A percentile compares a stretch with the other conserved stretches of the same genome.
These are phyloP conservation scores for Coemansia sp. DNA, from an alignment of 192 early-diverging fungal species.

Conservation along the genomic window DNA sequence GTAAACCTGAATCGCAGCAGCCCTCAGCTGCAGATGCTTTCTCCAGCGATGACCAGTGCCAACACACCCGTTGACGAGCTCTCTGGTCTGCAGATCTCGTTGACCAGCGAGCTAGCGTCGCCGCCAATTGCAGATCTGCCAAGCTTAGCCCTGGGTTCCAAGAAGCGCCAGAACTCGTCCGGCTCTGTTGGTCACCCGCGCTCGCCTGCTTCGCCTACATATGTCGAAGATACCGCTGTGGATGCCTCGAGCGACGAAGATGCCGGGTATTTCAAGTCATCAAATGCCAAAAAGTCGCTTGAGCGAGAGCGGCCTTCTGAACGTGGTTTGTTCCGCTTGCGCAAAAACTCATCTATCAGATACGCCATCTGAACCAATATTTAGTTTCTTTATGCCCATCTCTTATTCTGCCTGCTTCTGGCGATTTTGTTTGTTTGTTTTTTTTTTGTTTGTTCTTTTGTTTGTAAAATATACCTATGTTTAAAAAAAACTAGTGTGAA, in stretches of 20 bases:
- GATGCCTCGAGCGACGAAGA: slow-evolving; percentile 28
- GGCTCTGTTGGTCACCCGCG: slow-evolving; percentile 11
- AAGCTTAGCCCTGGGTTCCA: background rate
- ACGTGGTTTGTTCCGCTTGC: slow-evolving; percentile 30
- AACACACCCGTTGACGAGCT: background rate
- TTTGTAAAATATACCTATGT: background rate
- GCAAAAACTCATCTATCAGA: slow-evolving; percentile 43
- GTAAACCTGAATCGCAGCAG: slow-evolving; percentile 1
- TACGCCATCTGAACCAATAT: slow-evolving; percentile 13
- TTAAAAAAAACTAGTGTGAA: background rate
- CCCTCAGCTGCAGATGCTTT: background rate
- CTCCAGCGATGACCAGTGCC: background rate
- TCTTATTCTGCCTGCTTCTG: no score
- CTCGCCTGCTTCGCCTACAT: slow-evolving; percentile 30
- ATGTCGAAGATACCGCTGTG: slow-evolving; percentile 7
- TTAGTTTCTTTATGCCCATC: no score
- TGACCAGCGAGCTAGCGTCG: background rate
- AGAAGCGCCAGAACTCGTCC: slow-evolving; percentile 13
- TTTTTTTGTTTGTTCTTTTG: background rate
- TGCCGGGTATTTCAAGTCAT: slow-evolving; percentile 39
- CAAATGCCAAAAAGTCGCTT: slow-evolving; percentile 5
- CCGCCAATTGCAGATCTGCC: background rate
- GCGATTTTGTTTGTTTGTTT: background rate
- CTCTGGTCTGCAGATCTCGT: background rate
- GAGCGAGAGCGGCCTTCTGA: slow-evolving; percentile 27